These are phyloP conservation scores for Lasiodiplodia theobromae DNA, from an alignment of 2,329 filamentous ascomycete genomes.

Conservation along the genomic window DNA sequence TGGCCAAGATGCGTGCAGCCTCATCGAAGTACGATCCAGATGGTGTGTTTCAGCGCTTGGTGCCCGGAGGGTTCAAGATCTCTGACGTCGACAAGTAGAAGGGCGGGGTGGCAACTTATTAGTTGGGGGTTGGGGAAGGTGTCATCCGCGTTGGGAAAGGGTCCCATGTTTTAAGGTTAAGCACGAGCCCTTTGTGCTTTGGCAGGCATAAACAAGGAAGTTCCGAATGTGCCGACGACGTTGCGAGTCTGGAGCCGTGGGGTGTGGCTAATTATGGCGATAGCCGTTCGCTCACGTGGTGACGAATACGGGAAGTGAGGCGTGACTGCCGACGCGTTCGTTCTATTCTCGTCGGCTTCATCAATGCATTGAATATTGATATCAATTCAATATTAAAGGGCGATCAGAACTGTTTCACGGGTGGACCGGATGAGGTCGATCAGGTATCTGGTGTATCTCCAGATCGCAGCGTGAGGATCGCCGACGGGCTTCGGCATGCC, in stretches of 20 bases:
- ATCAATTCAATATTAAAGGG: too few relatives aligned
- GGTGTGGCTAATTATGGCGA: background rate
- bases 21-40: conserved; percentile 33
- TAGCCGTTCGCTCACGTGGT: background rate
- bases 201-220: background rate
- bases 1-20: conserved; percentile 26
- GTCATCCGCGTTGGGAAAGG: background rate
- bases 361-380: too few relatives aligned
- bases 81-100: conserved; percentile 20
- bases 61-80: conserved; percentile 41
- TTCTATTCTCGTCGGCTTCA: too few relatives aligned
- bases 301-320: too few relatives aligned
- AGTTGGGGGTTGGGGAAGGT: background rate
- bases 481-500: background rate
- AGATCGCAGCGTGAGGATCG: background rate
- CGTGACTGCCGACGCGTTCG: too few relatives aligned
- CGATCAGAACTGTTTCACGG: too few relatives aligned
- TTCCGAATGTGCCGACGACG: background rate
- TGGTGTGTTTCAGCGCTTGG: conserved; percentile 37
- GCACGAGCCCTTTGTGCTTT: background rate
- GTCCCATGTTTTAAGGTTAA: background rate
- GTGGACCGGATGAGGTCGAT: background rate
- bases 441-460: background rate
- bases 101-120: background rate
- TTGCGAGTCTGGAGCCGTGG: background rate